Conservation (phyloP, 176 grass and related monocot genomes). For the Triticum aestivum region DNA sequence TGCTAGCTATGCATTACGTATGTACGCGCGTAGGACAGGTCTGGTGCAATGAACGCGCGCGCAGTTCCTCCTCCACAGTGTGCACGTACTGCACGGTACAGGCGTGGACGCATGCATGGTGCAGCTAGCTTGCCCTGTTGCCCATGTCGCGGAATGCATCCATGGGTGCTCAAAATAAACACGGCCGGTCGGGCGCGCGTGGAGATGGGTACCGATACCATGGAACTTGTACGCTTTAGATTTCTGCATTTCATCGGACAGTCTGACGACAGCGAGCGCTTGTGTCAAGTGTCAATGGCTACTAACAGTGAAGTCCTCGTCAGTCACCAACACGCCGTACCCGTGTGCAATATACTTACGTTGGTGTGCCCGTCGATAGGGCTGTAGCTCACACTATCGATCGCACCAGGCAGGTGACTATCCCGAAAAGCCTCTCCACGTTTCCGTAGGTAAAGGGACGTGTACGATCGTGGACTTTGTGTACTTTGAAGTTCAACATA, state of each 20-base stretch:
- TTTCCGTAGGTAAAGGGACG: too few relatives aligned
- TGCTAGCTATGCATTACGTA: background rate
- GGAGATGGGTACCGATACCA: background rate
- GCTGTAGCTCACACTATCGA: too few relatives aligned
- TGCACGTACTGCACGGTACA: background rate
- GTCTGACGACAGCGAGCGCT: background rate
- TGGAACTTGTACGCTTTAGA: background rate
- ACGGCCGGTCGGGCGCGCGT: background rate
- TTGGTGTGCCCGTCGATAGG: too few relatives aligned
- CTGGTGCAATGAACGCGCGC: background rate
- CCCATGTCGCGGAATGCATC: background rate
- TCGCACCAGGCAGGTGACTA: too few relatives aligned
- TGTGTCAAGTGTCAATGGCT: too few relatives aligned
- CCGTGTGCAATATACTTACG: too few relatives aligned
- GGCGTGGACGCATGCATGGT: background rate
- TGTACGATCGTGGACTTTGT: too few relatives aligned
- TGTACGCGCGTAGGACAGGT: background rate
- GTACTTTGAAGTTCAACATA: too few relatives aligned
- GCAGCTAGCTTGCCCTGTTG: background rate
- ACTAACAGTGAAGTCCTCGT: too few relatives aligned
- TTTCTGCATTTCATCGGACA: background rate
- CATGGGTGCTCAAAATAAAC: background rate
- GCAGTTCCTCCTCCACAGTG: background rate
- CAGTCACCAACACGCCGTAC: too few relatives aligned
- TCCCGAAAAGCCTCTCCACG: too few relatives aligned